A percentile compares a stretch with the other conserved stretches of the same genome.
Evolutionary conservation across 306 rosid species (phyloP).

Genomic region (Vigna nakashimae): DNA sequence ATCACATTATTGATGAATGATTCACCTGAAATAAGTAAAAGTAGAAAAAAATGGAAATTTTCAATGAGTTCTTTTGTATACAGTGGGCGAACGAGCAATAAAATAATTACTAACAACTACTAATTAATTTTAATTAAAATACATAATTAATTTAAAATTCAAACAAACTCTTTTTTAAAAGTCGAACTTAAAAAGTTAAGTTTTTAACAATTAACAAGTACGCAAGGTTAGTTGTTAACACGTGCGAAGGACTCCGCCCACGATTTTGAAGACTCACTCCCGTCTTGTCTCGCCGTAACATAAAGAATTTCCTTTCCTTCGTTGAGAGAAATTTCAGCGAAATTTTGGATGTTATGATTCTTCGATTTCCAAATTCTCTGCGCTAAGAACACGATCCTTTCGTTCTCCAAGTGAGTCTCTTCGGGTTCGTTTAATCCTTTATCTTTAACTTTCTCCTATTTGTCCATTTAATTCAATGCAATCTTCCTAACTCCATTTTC

Average conservation of each 20-base stretch:
- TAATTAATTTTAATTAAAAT: too few species aligned
- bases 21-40: not conserved
- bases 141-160: too few species aligned
- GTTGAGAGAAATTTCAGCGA: not conserved
- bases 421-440: not conserved
- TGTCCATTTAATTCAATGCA: not conserved
- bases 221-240: not conserved
- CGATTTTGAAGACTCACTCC: slow-evolving; percentile 11
- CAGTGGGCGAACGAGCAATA: not conserved
- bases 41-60: not conserved
- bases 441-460: slow-evolving; percentile 4
- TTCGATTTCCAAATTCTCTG: slow-evolving; percentile 2
- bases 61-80: not conserved
- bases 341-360: not conserved
- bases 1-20: not conserved
- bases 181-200: too few species aligned
- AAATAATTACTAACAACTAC: not conserved
- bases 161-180: too few species aligned
- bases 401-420: slow-evolving; percentile 20
- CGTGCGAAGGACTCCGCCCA: slow-evolving; percentile 7
- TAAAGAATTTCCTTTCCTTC: slow-evolving; percentile 1
- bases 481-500: not conserved
- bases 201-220: not conserved
- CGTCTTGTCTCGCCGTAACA: not conserved
- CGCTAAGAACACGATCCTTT: not conserved